These are phyloP conservation scores for Cryptosporidium ubiquitum DNA, from an alignment of 169 alveolate species.

Conservation along the genomic window DNA sequence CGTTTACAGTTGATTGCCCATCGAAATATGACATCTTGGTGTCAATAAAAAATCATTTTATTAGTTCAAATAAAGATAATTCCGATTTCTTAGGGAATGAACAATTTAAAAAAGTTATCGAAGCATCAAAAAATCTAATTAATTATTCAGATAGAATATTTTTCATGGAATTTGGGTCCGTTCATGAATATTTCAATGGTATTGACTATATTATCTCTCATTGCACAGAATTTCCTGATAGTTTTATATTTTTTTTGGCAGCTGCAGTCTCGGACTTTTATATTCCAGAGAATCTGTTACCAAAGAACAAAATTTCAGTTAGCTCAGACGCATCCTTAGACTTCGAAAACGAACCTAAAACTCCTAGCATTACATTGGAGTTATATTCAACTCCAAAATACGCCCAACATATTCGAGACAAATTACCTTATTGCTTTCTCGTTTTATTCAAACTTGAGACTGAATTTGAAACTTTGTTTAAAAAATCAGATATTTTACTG, in stretches of 20 bases:
- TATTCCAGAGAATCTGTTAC: conserved; percentile 77
- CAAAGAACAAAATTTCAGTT: conserved; percentile 45
- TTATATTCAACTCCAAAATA: conserved; percentile 81
- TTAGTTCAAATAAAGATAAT: background rate
- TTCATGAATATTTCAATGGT: conserved; percentile 76
- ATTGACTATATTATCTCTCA: conserved; percentile 68
- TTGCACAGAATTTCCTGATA: conserved; percentile 9
- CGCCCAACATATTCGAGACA: conserved; percentile 71
- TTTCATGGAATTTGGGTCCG: conserved; percentile 77
- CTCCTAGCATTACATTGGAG: conserved; percentile 22
- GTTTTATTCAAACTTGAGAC: conserved; percentile 84
- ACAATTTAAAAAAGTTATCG: background rate
- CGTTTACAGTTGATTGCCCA: conserved; percentile 75
- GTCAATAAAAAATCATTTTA: background rate
- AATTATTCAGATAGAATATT: conserved; percentile 68
- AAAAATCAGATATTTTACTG: conserved; percentile 77
- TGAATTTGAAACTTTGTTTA: conserved; percentile 74
- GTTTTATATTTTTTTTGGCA: conserved; percentile 78
- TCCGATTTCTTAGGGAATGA: background rate
- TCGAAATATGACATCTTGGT: conserved; percentile 37
- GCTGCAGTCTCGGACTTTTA: conserved; percentile 92
- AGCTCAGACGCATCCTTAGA: conserved; percentile 32
- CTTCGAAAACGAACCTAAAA: background rate
- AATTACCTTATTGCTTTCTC: conserved; percentile 65
- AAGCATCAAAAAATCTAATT: conserved; percentile 32